Evolutionary conservation across 2,329 filamentous ascomycete genomes (phyloP), one percentile per base, ranked within the genome.

Genomic region (Trichoderma sp.): DNA sequence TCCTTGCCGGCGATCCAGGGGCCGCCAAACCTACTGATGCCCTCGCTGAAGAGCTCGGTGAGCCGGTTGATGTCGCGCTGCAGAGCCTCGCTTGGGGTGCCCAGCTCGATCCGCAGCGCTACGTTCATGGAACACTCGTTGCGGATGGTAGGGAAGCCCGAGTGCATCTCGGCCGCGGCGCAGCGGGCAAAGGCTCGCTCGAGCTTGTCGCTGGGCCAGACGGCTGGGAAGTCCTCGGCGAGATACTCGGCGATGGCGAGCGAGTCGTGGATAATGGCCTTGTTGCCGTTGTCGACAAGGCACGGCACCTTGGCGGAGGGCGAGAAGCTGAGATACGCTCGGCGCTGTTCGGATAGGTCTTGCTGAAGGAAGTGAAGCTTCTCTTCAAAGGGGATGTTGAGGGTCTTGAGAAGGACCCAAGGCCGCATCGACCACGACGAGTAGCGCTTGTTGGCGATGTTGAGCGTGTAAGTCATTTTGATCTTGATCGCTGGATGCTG

Each of bases 201-300:
- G 5, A 73, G 72, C 13, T 73, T 60, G 67, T 80, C 78, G 6
- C 64, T 37, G 0, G 83, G 83, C 80, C 82, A 85, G 0, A 80
- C 78, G n/a, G 67, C 68, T 0, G 81, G 80, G 59, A 82, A 72
- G 22, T 72, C 70, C 68, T 85, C 83, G 19, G 82, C 80, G 4
- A 85, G 73, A 70, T 81, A 81, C 67, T 84, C 82, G 74, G 75
- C 75, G 57, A 85, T 84, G 66, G 83, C 79, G 15, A 84, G 76
- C 0, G 83, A 84, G 69, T 85, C 83, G 74, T 79, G 81, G 59
- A 84, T 72, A 7, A 79, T 68, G 35, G 80, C 74, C 12, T 71
- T 67, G 0, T 59, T 59, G 12, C 73, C 71, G 17, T 56, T 69
- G 63, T 80, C 76, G 29, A 79, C 73, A 12, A 83, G 73, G 67